Evolutionary conservation across 2,329 filamentous ascomycete genomes (phyloP).

Genomic region (Leptographium lundbergii): DNA sequence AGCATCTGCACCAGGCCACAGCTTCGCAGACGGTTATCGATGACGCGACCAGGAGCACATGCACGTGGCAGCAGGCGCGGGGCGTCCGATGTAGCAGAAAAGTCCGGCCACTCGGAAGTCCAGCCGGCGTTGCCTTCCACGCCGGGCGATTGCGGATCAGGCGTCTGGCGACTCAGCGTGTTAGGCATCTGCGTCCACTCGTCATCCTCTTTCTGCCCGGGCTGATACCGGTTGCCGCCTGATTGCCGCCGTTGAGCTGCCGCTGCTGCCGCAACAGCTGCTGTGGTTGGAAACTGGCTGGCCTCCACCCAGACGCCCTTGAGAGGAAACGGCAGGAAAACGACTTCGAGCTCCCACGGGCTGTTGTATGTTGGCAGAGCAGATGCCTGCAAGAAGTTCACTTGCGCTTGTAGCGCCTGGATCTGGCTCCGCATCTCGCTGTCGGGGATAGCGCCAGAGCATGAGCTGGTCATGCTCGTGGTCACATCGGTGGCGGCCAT

Average conservation of each 20-base stretch:
- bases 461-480: not conserved
- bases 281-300: constrained; percentile 30
- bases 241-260: constrained; percentile 17
- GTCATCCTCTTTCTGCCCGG: constrained; percentile 18
- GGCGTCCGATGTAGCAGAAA: constrained; percentile 17
- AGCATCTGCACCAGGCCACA: constrained; percentile 58
- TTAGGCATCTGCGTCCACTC: constrained; percentile 44
- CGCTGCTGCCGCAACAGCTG: constrained; percentile 8
- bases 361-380: constrained; percentile 46
- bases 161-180: constrained; percentile 29
- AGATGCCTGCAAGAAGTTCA: constrained; percentile 40
- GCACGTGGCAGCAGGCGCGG: constrained; percentile 59
- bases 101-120: constrained; percentile 31
- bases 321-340: constrained; percentile 58
- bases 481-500: constrained; percentile 28
- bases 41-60: constrained; percentile 46
- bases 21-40: constrained; percentile 62
- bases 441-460: constrained; percentile 16
- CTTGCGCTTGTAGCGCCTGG: constrained; percentile 34
- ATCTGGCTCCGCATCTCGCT: constrained; percentile 38
- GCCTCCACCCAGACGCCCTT: constrained; percentile 41
- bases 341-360: constrained; percentile 65
- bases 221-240: constrained; percentile 16
- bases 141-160: constrained; percentile 35
- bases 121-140: constrained; percentile 21